phyloP scores from a whole-genome alignment of 2,329 filamentous ascomycete genomes.

The Sporothrix luriei region DNA sequence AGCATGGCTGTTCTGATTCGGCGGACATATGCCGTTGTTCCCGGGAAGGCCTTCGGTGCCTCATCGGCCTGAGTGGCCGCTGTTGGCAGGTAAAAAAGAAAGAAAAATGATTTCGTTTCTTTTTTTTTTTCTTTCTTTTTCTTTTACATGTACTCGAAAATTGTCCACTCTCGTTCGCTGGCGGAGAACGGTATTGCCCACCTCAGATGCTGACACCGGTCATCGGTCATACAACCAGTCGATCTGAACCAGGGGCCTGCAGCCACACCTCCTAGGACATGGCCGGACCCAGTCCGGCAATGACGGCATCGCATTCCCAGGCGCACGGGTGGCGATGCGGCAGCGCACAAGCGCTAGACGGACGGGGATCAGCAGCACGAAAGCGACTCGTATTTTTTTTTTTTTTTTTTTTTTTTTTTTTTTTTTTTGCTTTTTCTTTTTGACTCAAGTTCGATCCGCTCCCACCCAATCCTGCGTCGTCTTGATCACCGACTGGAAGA shows the following conservation, averaged over 20 bases:
- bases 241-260: too few relatives aligned
- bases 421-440: background rate
- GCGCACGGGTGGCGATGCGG: constrained; percentile 21
- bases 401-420: background rate
- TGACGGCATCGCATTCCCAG: constrained; percentile 21
- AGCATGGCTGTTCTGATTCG: constrained; percentile 1
- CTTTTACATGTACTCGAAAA: background rate
- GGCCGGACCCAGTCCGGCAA: constrained; percentile 27
- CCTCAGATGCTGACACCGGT: background rate
- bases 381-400: background rate
- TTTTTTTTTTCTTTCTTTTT: too few relatives aligned
- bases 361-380: constrained; percentile 6
- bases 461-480: background rate
- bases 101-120: background rate
- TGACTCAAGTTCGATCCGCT: background rate
- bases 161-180: background rate
- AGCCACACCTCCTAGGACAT: background rate
- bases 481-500: background rate
- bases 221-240: background rate
- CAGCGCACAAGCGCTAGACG: constrained; percentile 21
- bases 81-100: background rate
- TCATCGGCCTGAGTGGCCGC: background rate
- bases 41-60: background rate
- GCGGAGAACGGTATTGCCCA: background rate
- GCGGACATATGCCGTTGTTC: background rate